Base-by-base conservation (phyloP, 1,284 basidiomycete species). In the Schizopora paradoxa region DNA sequence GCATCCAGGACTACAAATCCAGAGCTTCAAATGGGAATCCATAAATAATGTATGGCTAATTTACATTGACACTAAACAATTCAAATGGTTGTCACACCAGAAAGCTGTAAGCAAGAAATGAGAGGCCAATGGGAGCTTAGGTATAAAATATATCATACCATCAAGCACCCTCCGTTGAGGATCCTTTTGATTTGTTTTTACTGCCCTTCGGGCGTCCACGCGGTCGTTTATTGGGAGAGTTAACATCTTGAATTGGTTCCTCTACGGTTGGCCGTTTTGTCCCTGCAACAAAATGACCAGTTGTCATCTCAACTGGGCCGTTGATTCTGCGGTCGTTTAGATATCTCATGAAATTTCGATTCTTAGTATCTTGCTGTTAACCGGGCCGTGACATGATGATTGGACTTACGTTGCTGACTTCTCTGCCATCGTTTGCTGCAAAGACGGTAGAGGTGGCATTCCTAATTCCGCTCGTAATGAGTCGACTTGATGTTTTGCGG, bases 401-500 rank as follows among this genome's bases (percentile, higher is more conserved):
- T 3, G 16, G 21, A 76, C 79, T 65, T 58, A 88, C 85, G 81
- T 76, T 19, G 76, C 69, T 25, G 74, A 74, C 60, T 83, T 85
- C 56, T 88, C 86, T 41, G 88, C 85, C 32, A 89, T 61, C 22
- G 79, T 84, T 29, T 67, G 66, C 55, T 88, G 83, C 22, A 89
- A 57, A 56, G 72, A 79, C 2, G 84, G 85, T 18, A 87, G 61
- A 2, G 86, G 76, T 1, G 76, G 66, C 57, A 88, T 80, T 1
- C 84, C 86, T 6, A 89, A 76, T 57, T 89, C 86, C 43, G 70
- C 69, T 40, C 86, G 76, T 33, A 89, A 66, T 41, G 72, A 66
- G 57, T 89, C 86, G 34, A 89, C 86, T 52, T 88, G 84, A 23
- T 63, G 63, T 61, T 89, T 89, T 3, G 85, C 81, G 6, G 62